Base-by-base conservation (phyloP, 176 grass and related monocot genomes). In the Phyllostachys edulis region DNA sequence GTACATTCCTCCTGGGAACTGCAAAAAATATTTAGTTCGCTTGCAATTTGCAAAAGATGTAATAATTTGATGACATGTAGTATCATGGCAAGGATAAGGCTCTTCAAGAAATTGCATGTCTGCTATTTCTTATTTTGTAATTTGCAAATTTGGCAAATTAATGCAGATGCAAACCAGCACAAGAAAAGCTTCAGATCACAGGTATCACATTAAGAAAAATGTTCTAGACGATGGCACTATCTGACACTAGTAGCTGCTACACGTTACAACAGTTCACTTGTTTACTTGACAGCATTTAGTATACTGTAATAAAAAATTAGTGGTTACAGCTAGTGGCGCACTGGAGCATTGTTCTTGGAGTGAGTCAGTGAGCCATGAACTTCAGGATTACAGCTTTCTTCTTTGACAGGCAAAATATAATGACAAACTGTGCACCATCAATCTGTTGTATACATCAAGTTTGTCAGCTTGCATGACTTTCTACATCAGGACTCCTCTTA, bases 1-100 rank as follows among this genome's bases (percentile, higher is more conserved):
- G 70, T 41, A 88, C 75, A 80, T 82, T 89, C 85, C 96, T 94
- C 89, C 96, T 96, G 91, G 39, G 46, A 96, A 96, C 96, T 96
- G 89, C 77, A 92, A 85, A 89, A 89, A 86, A 80, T 55, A 39
- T 94, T 90, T 84, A 85, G 83, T 66, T 46, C 18, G 65, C 5
- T 70, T 80, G 69, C 7, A 46, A 37, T 79, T 44, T 45, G 62
- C 13, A n/a, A 21, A 44, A 60, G 1, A 59, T 50, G 12, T 24
- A 54, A 45, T 63, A 52, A 49, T 49, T 13, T 45, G 9, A 32
- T 81, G 36, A 85, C 61, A 75, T 72, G 59, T 63, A 59, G 21
- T 45, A 62, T 42, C 62, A 69, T 81, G 59, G 37, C 9, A 69
- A 51, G 0, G 0, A 46, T 36, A 63, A 85, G 47, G 17, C 4